phyloP scores from a whole-genome alignment of 2,329 filamentous ascomycete species.

The Cytospora piceae region DNA sequence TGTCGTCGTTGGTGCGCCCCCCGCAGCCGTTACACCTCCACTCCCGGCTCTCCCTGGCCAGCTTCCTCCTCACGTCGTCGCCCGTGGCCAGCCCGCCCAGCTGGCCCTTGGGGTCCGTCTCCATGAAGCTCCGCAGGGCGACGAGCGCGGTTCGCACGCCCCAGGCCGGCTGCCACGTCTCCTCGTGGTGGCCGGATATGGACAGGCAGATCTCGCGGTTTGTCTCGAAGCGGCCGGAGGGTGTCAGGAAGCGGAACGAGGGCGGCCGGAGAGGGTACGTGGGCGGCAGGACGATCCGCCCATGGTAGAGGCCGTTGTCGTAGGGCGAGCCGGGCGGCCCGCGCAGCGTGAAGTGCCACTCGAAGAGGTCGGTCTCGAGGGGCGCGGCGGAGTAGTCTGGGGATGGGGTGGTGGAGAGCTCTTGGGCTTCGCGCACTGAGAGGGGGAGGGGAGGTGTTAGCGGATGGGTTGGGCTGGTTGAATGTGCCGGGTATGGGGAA shows the following conservation, averaged over 20 bases:
- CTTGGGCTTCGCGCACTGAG: slow-evolving; percentile 84
- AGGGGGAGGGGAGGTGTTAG: slow-evolving; percentile 39
- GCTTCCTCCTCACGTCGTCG: slow-evolving; percentile 65
- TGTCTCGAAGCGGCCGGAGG: slow-evolving; percentile 89
- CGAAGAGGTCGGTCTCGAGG: slow-evolving; percentile 87
- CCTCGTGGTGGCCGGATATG: slow-evolving; percentile 94
- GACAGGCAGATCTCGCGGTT: slow-evolving; percentile 96
- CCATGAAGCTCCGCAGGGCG: slow-evolving; percentile 87
- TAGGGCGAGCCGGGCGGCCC: slow-evolving; percentile 84
- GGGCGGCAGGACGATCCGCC: slow-evolving; percentile 87
- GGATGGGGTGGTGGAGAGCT: slow-evolving; percentile 79
- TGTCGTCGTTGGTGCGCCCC: slow-evolving; percentile 70
- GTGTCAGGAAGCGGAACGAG: slow-evolving; percentile 93
- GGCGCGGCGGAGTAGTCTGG: slow-evolving; percentile 85
- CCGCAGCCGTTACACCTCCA: slow-evolving; percentile 78
- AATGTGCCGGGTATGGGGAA: slow-evolving; percentile 5
- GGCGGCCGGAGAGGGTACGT: slow-evolving; percentile 91
- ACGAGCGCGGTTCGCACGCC: slow-evolving; percentile 87
- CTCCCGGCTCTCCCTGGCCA: slow-evolving; percentile 67
- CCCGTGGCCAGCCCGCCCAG: slow-evolving; percentile 84
- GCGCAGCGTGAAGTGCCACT: slow-evolving; percentile 98
- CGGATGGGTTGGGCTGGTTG: neutral
- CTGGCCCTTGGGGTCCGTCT: slow-evolving; percentile 84
- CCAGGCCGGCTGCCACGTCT: slow-evolving; percentile 99
- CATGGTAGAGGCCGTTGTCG: slow-evolving; percentile 86